These are phyloP conservation scores for Ramaria sp. DNA, from an alignment of 768 basidiomycete genomes.

Conservation along the genomic window DNA sequence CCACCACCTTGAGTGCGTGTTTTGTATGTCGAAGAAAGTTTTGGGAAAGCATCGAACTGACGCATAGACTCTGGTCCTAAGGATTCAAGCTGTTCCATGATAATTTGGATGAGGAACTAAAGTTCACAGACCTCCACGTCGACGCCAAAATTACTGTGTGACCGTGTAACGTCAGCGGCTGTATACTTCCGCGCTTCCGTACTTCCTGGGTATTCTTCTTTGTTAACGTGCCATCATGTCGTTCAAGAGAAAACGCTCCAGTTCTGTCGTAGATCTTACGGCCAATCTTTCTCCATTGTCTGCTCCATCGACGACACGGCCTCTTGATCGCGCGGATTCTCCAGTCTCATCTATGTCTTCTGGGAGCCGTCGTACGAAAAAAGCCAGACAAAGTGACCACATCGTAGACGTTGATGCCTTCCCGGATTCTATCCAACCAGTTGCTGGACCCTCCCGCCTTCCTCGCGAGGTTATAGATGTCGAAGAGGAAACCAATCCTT, in stretches of 20 bases:
- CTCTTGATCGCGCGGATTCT: constrained; percentile 4
- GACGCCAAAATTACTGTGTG: not conserved
- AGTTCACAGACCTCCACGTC: constrained; percentile 7
- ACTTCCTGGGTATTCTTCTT: not conserved
- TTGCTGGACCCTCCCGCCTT: not conserved
- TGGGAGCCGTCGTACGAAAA: not conserved
- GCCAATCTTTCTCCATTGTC: not conserved
- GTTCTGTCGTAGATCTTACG: not conserved
- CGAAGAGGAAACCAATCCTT: not conserved
- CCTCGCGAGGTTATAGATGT: not conserved
- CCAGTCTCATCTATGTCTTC: not conserved
- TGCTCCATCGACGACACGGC: not conserved
- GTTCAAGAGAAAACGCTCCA: not conserved
- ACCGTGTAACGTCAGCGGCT: not conserved
- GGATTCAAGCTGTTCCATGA: constrained; percentile 37
- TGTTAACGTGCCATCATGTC: not conserved
- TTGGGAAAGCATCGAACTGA: constrained; percentile 80
- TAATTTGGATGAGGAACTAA: not conserved
- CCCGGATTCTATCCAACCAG: not conserved
- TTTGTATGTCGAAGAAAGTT: constrained; percentile 75
- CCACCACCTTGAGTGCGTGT: constrained; percentile 70
- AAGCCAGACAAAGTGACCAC: not conserved
- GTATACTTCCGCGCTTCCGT: too few relatives aligned
- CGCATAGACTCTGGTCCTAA: constrained; percentile 54
- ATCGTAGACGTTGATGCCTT: not conserved